A percentile compares a stretch with the other conserved stretches of the same genome.
These are phyloP conservation scores for Naematelia aurantialba DNA, from an alignment of 768 basidiomycete species.

Conservation along the genomic window DNA sequence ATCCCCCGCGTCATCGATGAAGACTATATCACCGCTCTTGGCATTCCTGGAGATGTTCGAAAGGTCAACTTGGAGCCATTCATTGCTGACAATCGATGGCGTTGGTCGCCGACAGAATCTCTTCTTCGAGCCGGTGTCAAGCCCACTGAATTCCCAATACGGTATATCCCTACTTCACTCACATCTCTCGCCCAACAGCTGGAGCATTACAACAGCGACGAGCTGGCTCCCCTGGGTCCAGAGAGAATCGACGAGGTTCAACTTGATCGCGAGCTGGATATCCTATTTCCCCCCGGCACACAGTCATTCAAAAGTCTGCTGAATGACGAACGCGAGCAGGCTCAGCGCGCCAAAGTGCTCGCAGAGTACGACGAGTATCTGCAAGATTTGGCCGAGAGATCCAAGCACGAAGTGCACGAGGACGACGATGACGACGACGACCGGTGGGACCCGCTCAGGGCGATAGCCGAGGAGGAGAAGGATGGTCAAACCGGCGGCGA, in stretches of 20 bases:
- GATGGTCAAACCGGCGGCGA: neutral
- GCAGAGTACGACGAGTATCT: neutral
- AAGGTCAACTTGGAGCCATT: constrained; percentile 15
- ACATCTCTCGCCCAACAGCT: neutral
- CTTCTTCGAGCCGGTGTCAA: constrained; percentile 27
- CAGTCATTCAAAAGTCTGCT: neutral
- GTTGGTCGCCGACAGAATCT: constrained; percentile 26
- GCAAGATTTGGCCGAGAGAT: neutral
- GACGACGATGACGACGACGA: neutral
- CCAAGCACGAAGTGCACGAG: neutral
- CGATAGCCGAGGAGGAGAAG: neutral
- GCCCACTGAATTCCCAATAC: constrained; percentile 20
- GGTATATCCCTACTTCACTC: constrained; percentile 28
- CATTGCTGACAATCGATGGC: constrained; percentile 7
- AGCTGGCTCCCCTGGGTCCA: neutral
- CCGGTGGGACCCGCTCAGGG: neutral
- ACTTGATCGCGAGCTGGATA: neutral
- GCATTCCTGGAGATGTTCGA: constrained; percentile 14
- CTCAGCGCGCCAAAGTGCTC: neutral
- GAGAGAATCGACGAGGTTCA: neutral
- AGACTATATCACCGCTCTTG: constrained; percentile 20
- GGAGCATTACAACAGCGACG: constrained; percentile 1
- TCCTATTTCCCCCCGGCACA: neutral
- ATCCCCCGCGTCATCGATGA: constrained; percentile 17
- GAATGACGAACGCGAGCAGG: neutral